These are phyloP conservation scores for Cercospora sesami DNA, from an alignment of 2,329 filamentous ascomycete species.

Conservation along the genomic window DNA sequence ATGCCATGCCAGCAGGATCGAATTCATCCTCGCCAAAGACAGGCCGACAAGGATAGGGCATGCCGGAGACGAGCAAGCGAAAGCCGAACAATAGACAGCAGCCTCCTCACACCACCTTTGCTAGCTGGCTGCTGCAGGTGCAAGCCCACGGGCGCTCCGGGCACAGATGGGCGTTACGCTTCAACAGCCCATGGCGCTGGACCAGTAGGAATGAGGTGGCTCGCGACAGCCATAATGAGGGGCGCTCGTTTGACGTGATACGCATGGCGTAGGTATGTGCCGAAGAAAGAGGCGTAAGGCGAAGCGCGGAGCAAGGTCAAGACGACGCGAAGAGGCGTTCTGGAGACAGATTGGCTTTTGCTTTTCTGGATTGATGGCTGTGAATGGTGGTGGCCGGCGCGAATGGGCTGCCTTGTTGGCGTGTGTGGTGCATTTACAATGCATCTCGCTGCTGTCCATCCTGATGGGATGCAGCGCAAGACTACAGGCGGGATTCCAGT, in stretches of 20 bases:
- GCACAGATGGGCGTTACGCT: neutral
- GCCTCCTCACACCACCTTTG: neutral
- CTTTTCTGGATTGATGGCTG: neutral
- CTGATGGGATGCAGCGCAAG: neutral
- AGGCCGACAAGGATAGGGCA: neutral
- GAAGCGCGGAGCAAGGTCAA: neutral
- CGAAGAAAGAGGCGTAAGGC: conserved; percentile 6
- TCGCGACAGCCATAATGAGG: neutral
- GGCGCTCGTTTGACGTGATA: neutral
- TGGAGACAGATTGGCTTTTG: neutral
- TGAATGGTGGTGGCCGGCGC: neutral
- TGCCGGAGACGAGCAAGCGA: neutral
- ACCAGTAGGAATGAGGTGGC: neutral
- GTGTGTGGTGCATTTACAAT: neutral
- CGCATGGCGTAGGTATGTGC: conserved; percentile 7
- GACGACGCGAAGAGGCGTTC: neutral
- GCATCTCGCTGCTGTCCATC: neutral
- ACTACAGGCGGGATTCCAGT: neutral
- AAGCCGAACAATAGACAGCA: neutral
- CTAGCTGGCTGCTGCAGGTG: neutral
- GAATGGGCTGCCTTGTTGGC: neutral
- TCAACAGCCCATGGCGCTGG: conserved; percentile 2
- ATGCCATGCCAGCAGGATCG: neutral
- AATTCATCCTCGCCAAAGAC: neutral
- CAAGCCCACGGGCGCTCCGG: conserved; percentile 7